phyloP scores from a whole-genome alignment of 371 early-diverging fungal genomes.

The Mucor piriformis region DNA sequence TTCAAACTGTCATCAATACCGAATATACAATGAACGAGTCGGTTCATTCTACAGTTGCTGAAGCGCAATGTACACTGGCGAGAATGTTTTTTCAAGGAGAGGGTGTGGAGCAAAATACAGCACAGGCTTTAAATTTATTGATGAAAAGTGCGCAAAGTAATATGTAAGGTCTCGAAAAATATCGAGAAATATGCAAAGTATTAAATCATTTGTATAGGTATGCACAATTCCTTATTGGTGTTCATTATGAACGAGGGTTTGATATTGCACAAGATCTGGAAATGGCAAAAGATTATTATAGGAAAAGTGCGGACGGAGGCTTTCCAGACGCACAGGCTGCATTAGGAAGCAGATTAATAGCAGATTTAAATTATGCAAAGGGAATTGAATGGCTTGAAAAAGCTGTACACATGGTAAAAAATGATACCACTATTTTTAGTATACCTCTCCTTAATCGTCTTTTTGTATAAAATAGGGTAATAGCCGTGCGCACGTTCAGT shows the following conservation, averaged over 20 bases:
- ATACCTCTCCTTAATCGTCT: not conserved
- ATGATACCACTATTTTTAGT: not conserved
- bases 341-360: conserved; percentile 40
- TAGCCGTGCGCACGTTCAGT: conserved; percentile 42
- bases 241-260: conserved; percentile 51
- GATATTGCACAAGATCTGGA: conserved; percentile 30
- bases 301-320: conserved; percentile 43
- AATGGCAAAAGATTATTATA: conserved; percentile 36
- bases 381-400: conserved; percentile 49
- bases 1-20: conserved; percentile 11
- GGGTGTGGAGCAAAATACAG: conserved; percentile 37
- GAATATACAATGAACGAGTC: conserved; percentile 20
- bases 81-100: conserved; percentile 47
- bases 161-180: conserved; percentile 28
- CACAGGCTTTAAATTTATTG: conserved; percentile 37
- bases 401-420: conserved; percentile 42
- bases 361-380: conserved; percentile 27
- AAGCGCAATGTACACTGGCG: conserved; percentile 44
- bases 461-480: conserved; percentile 27
- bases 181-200: not conserved
- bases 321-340: conserved; percentile 54
- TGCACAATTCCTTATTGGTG: conserved; percentile 50
- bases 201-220: conserved; percentile 28
- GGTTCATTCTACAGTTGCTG: conserved; percentile 9
- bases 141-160: conserved; percentile 40